Percentiles rank a stretch among this genome's conserved stretches.
Conservation (phyloP, 805 yeast genomes). For the Middelhovenomyces tepae region DNA sequence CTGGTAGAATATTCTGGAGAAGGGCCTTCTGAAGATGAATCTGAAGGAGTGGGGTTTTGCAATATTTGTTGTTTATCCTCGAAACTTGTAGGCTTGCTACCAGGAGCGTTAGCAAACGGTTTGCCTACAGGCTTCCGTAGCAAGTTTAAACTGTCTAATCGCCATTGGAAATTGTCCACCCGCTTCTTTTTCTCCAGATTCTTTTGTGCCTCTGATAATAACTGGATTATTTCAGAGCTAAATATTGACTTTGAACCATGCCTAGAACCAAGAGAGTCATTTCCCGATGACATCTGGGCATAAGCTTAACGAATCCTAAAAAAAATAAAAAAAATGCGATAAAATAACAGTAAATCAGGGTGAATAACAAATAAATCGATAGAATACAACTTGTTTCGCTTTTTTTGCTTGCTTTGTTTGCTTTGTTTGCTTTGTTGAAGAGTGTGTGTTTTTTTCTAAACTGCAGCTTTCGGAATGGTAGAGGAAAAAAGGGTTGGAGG, state of each 20-base stretch:
- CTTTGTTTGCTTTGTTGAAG: neutral
- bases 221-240: neutral
- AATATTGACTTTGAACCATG: slow-evolving; percentile 1
- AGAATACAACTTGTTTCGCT: neutral
- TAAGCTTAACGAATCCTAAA: neutral
- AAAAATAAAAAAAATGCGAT: neutral
- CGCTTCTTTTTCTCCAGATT: slow-evolving; percentile 13
- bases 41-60: slow-evolving; percentile 12
- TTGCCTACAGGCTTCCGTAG: slow-evolving; percentile 5
- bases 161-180: slow-evolving; percentile 13
- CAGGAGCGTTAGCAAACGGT: neutral
- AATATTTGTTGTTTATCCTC: too few relatives aligned
- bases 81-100: slow-evolving; percentile 5
- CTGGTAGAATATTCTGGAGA: neutral
- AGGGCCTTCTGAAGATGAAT: slow-evolving; percentile 13
- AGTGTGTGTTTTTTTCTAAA: neutral
- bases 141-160: slow-evolving; percentile 9
- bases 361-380: neutral
- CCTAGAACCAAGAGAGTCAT: neutral
- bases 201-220: slow-evolving; percentile 15
- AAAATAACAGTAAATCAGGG: neutral
- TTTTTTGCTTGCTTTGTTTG: neutral
- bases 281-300: neutral
- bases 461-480: neutral
- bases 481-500: neutral